Base-by-base conservation (phyloP, 306 rosid genomes). In the Pueraria montana region DNA sequence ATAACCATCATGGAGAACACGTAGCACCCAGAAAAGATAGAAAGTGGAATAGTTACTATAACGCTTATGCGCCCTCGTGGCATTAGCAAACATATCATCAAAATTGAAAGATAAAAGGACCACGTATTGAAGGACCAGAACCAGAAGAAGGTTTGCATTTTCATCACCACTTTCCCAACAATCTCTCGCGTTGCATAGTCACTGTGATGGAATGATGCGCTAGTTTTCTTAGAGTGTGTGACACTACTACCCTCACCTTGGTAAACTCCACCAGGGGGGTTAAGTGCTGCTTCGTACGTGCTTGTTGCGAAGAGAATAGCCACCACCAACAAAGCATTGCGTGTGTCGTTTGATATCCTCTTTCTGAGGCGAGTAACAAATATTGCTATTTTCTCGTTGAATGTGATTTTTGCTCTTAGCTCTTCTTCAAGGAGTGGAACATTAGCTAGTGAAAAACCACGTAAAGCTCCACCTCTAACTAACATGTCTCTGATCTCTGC, bases 41-140 rank as follows among this genome's bases (percentile, higher is more conserved):
- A 9, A 5, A 82, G 80, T 12, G 85, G 85, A 11, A 64, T 3
- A 11, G 68, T 20, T 2, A 82, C 58, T 12, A 82, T 11, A 23
- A 73, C 59, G 16, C 85, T 81, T 13, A 81, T 20, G 12, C 80
- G 65, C 55, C 84, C 84, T 34, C 85, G 56, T 3, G 85, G 85
- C 80, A 82, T 62, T 2, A 82, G 68, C 4, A 74, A 64, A 63
- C 68, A 82, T 40, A 82, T 82, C 80, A 82, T 74, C 67, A 74
- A 34, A 74, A 74, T 50, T 8, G 85, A 82, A 14, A 49, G 43
- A 7, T 32, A 82, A 38, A 74, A 64, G 2, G 85, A 77, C 4
- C 7, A 48, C 0, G 85, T 74, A 10, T 82, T 82, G 48, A 82
- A 81, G 8, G 9, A 49, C 84, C 84, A 81, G 67, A 81, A 81